Evolutionary conservation across 176 grass and related monocot species (phyloP), one percentile per base, ranked within the genome.

Genomic region (Phyllostachys edulis): DNA sequence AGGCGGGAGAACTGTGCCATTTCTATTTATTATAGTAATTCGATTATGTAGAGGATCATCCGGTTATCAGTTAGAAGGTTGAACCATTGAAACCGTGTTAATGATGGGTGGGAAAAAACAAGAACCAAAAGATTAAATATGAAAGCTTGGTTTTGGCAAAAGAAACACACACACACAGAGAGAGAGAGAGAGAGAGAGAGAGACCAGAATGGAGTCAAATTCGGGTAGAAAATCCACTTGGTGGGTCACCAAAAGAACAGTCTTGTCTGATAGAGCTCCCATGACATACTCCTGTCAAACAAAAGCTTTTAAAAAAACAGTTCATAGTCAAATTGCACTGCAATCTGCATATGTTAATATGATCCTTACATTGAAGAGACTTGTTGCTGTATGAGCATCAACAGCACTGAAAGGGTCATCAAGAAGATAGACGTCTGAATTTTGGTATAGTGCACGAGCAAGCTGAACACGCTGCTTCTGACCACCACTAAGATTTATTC

Each of bases 401-500:
- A 98, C 96, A 44, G 93, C 93, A 87, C 96, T 98, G 84, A 98
- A 98, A 71, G 96, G 96, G 49, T 98, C 91, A 84, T 98, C 96
- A 80, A 98, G 89, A 39, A 98, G 85, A 86, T 98, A 95, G 67
- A 92, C 87, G 46, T 98, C 93, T 18, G 93, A 89, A 87, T 95
- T 82, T 86, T 94, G 89, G 73, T 98, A 98, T 18, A 98, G 77
- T 47, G 96, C 93, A 81, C 96, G 92, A 76, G 96, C 96, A 71
- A 95, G 80, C 84, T 98, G 96, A 85, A 95, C 73, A 32, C 96
- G 89, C 69, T 98, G 96, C 81, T 98, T 98, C 86, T 98, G 96
- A 17, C 96, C 96, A 17, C 96, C 96, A 54, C 96, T 98, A 24
- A 95, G 91, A 90, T 95, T 98, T 79, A 95, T 39, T 5, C 96